Conservation (phyloP, 129 eudicot genomes). For the Tagetes erecta region DNA sequence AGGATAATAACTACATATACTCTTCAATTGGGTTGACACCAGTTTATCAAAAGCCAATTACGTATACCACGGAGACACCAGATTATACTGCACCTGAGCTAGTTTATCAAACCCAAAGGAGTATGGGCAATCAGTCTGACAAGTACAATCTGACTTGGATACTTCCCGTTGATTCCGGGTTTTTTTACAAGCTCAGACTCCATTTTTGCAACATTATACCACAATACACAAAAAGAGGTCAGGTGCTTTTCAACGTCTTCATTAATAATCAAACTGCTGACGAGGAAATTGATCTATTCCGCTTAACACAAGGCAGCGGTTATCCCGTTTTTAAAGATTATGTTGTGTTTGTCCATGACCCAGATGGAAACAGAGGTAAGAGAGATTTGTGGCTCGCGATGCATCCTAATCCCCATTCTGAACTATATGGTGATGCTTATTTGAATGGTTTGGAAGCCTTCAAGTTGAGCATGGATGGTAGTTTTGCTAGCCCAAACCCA, state of each 20-base stretch:
- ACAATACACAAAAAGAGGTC: conserved; percentile 6
- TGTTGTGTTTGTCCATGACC: conserved; percentile 13
- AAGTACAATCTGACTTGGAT: conserved; percentile 43
- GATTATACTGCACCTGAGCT: conserved; percentile 46
- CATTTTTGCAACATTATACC: conserved; percentile 53
- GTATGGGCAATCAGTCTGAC: conserved; percentile 28
- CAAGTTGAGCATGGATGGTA: conserved; percentile 39
- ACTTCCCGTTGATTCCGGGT: conserved; percentile 52
- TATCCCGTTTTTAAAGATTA: conserved; percentile 45
- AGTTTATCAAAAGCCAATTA: conserved; percentile 8
- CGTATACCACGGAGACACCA: conserved; percentile 29
- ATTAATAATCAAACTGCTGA: conserved; percentile 52
- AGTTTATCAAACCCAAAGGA: conserved; percentile 45
- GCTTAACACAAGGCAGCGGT: conserved; percentile 23
- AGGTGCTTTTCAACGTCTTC: conserved; percentile 35
- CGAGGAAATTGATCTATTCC: conserved; percentile 26
- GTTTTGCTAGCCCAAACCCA: conserved; percentile 50
- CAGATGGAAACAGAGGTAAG: conserved; percentile 26
- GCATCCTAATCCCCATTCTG: conserved; percentile 21
- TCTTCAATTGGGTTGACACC: conserved; percentile 26
- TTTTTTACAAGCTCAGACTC: conserved; percentile 43
- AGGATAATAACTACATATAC: conserved; percentile 36
- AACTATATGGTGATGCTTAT: conserved; percentile 22
- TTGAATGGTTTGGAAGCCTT: conserved; percentile 59
- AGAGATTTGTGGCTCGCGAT: conserved; percentile 35